Evolutionary conservation across 2,329 filamentous ascomycete species (phyloP).

Genomic region (Colletotrichum cereale): DNA sequence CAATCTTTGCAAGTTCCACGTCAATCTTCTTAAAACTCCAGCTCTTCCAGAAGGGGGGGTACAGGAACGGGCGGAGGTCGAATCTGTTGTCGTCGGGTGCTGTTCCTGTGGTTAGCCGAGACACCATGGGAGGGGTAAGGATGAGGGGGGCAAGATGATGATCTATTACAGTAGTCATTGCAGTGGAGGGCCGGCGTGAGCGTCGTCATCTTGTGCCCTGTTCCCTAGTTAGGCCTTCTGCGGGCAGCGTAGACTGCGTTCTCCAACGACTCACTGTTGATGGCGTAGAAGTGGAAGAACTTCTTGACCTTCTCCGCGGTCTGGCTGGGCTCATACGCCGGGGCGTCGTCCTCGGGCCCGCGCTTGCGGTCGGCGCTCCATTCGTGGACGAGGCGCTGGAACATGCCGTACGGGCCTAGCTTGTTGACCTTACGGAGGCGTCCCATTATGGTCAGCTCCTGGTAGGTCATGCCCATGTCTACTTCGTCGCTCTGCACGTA

Average conservation of each 20-base stretch:
- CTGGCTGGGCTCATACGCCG: conserved; percentile 52
- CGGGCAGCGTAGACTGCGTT: too few species aligned
- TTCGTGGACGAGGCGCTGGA: conserved; percentile 58
- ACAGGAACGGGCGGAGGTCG: conserved; percentile 45
- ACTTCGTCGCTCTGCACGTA: conserved; percentile 66
- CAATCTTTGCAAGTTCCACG: conserved; percentile 49
- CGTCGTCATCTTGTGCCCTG: conserved; percentile 41
- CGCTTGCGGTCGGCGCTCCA: conserved; percentile 54
- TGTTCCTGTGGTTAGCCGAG: conserved; percentile 18
- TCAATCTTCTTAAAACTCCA: conserved; percentile 57
- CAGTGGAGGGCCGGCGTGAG: conserved; percentile 40
- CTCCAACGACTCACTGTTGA: conserved; percentile 57
- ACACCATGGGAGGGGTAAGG: background rate
- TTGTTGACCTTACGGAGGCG: conserved; percentile 60
- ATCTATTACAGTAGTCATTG: conserved; percentile 39
- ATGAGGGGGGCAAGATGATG: background rate
- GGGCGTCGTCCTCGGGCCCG: conserved; percentile 46
- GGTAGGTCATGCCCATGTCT: conserved; percentile 67
- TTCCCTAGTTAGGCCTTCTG: background rate
- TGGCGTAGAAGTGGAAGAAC: conserved; percentile 68
- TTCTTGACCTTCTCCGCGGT: conserved; percentile 56
- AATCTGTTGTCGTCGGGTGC: conserved; percentile 48
- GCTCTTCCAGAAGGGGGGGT: conserved; percentile 50
- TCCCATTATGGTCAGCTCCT: conserved; percentile 54
- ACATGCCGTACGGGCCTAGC: conserved; percentile 62